phyloP scores from a whole-genome alignment of 768 basidiomycete species.

The Harrya chromipes region DNA sequence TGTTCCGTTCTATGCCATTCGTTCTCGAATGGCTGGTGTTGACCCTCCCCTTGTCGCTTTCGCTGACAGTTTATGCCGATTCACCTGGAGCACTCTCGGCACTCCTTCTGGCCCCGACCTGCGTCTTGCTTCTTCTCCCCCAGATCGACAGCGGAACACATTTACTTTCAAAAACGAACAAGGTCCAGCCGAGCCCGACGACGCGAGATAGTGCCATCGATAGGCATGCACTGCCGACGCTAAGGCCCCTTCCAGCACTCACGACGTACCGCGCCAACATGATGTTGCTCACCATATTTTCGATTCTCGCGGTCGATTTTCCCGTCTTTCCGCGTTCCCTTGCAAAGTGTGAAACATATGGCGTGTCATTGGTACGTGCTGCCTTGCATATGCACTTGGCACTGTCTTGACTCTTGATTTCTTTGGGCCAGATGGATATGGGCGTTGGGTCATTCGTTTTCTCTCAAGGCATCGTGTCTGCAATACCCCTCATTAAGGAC shows the following conservation, averaged over 20 bases:
- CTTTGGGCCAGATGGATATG: slow-evolving; percentile 78
- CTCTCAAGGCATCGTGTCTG: slow-evolving; percentile 91
- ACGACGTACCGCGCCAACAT: slow-evolving; percentile 91
- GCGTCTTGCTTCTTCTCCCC: slow-evolving; percentile 42
- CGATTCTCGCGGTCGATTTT: slow-evolving; percentile 96
- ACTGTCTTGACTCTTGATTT: slow-evolving; percentile 1
- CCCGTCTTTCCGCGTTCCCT: slow-evolving; percentile 82
- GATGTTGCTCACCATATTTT: slow-evolving; percentile 89
- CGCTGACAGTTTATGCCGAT: slow-evolving; percentile 72
- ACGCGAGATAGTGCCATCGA: background rate
- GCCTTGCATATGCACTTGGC: background rate
- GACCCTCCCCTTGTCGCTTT: slow-evolving; percentile 74
- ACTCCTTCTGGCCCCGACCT: slow-evolving; percentile 45
- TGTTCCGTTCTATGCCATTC: slow-evolving; percentile 37
- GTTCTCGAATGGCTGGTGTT: slow-evolving; percentile 60
- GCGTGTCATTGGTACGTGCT: slow-evolving; percentile 79
- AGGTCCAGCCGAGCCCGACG: background rate
- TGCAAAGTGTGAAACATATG: slow-evolving; percentile 93
- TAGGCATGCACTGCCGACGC: background rate
- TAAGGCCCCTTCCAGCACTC: slow-evolving; percentile 64
- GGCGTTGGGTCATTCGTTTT: slow-evolving; percentile 98
- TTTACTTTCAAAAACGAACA: slow-evolving; percentile 44
- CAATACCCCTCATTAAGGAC: slow-evolving; percentile 71
- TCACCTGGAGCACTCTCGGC: slow-evolving; percentile 51
- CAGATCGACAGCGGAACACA: slow-evolving; percentile 44